Conservation (phyloP, 805 yeast species). For the Candida tallmaniae region DNA sequence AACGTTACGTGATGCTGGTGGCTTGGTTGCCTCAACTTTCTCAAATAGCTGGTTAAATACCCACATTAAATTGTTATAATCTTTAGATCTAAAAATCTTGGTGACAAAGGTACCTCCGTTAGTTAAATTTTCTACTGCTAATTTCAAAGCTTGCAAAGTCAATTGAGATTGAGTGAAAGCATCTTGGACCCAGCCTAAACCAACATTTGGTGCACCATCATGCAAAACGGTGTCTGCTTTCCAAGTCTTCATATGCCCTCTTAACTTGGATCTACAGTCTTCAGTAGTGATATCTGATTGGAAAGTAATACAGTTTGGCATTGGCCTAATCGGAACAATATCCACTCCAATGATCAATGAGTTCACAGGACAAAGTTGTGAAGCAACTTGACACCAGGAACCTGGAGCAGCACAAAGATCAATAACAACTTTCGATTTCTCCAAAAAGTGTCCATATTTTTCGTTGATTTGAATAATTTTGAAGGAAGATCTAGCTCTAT, state of each 20-base stretch:
- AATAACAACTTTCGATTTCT: conserved; percentile 90
- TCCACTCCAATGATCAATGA: conserved; percentile 98
- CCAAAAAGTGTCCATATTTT: conserved; percentile 92
- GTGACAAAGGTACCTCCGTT: conserved; percentile 96
- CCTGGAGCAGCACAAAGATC: conserved; percentile 97
- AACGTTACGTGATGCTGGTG: conserved; percentile 98
- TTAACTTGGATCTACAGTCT: conserved; percentile 88
- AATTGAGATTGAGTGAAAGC: conserved; percentile 97
- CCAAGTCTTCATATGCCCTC: conserved; percentile 98
- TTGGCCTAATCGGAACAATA: conserved; percentile 94
- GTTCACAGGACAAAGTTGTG: conserved; percentile 86
- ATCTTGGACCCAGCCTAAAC: conserved; percentile 99
- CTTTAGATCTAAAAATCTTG: conserved; percentile 97
- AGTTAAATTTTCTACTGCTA: conserved; percentile 88
- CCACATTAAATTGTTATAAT: conserved; percentile 96
- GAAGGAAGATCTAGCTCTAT: conserved; percentile 98
- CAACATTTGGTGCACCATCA: conserved; percentile 99
- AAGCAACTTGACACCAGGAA: conserved; percentile 98
- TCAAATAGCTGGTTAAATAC: conserved; percentile 94
- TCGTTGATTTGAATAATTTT: conserved; percentile 93
- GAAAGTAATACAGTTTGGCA: conserved; percentile 91
- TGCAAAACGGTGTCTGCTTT: conserved; percentile 97
- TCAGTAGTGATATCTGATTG: conserved; percentile 98
- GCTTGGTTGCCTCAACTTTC: conserved; percentile 97
- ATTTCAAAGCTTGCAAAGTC: conserved; percentile 85